Conservation (phyloP, 495 filamentous ascomycete genomes). For the Podospora didyma region DNA sequence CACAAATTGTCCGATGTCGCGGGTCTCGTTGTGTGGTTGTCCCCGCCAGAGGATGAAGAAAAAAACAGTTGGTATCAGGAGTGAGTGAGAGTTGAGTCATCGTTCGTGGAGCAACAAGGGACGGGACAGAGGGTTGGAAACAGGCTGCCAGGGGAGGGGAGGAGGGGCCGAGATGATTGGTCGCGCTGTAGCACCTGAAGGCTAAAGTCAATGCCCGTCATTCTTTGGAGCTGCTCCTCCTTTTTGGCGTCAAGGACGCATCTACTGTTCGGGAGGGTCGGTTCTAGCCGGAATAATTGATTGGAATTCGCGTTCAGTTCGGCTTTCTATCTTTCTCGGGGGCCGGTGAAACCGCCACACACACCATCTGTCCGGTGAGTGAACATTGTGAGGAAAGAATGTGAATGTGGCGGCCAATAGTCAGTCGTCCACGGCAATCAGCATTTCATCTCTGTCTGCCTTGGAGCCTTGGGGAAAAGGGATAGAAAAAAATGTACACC, state of each 20-base stretch:
- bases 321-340: too few relatives aligned
- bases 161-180: background rate
- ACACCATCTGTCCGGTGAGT: too few relatives aligned
- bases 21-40: background rate
- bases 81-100: slow-evolving; percentile 7
- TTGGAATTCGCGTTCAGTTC: background rate
- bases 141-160: background rate
- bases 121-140: background rate
- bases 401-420: too few relatives aligned
- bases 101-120: slow-evolving; percentile 2
- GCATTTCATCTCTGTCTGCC: too few relatives aligned
- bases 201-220: slow-evolving; percentile 7
- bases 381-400: too few relatives aligned
- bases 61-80: background rate
- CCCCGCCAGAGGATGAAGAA: background rate
- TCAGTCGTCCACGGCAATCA: too few relatives aligned
- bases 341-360: too few relatives aligned
- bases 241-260: background rate
- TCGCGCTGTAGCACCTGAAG: background rate
- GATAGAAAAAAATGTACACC: background rate
- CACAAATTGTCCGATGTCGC: background rate
- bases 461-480: too few relatives aligned
- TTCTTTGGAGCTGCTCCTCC: background rate
- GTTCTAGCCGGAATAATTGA: background rate
- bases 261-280: background rate